A percentile compares a stretch with the other conserved stretches of the same genome.
phyloP scores from a whole-genome alignment of 345 rosid species.

The Salix udensis region DNA sequence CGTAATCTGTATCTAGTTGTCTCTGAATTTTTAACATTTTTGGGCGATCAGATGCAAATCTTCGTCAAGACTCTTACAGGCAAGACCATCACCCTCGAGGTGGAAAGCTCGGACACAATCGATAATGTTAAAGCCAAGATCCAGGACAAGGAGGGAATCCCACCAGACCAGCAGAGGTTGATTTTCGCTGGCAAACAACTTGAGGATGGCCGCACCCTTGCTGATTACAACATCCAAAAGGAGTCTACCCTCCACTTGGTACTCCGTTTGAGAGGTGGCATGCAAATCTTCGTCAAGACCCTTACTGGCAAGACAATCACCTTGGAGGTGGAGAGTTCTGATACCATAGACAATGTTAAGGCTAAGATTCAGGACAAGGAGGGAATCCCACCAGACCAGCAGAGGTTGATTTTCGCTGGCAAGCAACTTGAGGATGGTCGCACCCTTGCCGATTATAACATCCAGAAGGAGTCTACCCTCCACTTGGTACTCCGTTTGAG shows the following conservation, averaged over 20 bases:
- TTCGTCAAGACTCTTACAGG: slow-evolving; percentile 24
- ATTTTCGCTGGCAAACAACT: slow-evolving; percentile 47
- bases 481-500: slow-evolving; percentile 36
- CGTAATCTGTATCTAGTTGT: not conserved
- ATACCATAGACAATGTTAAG: too few relatives aligned
- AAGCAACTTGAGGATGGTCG: slow-evolving; percentile 40
- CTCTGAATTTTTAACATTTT: not conserved
- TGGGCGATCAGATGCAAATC: slow-evolving; percentile 4
- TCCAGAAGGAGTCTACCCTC: slow-evolving; percentile 40
- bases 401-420: slow-evolving; percentile 38
- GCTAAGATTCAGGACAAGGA: too few relatives aligned
- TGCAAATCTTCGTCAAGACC: too few relatives aligned
- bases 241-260: slow-evolving; percentile 54
- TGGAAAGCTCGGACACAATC: slow-evolving; percentile 37
- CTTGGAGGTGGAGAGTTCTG: too few relatives aligned
- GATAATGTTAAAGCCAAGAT: slow-evolving; percentile 42
- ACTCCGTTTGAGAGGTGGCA: too few relatives aligned
- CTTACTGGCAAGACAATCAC: too few relatives aligned
- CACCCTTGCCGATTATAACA: slow-evolving; percentile 39
- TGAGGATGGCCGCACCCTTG: slow-evolving; percentile 47
- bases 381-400: slow-evolving; percentile 40
- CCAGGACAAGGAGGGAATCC: slow-evolving; percentile 44
- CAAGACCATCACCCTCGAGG: slow-evolving; percentile 37
- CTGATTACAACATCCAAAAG: slow-evolving; percentile 47
- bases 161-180: too few relatives aligned